Evolutionary conservation across 495 filamentous ascomycete genomes (phyloP), one percentile per base, ranked within the genome.

Genomic region (Xylaria flabelliformis): DNA sequence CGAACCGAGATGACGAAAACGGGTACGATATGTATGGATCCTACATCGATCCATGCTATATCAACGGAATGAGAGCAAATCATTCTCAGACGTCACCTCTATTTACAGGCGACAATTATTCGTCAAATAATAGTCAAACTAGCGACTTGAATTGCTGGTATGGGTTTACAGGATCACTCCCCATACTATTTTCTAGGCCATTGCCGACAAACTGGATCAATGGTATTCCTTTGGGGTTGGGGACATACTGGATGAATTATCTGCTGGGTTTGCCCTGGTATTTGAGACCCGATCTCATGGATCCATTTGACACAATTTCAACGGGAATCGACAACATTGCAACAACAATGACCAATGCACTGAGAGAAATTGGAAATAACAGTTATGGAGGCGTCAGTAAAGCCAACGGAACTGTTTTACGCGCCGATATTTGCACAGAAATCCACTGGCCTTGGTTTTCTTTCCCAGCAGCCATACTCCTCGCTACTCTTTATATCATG

Each of bases 371-470:
- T 55, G 51, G 51, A 24, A 55, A 29, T 15, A 29, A 55, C 24
- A 55, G 51, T 29, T 17, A 55, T 29, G 51, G 51, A 24, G 51
- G 51, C 4, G 51, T 3, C 24, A 29, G 51, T 13, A 55, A 29
- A 55, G 24, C 24, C 0, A 24, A 13, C 21, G 51, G 51, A 29
- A 24, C n/a, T 8, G 13, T 55, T 7, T 29, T 24, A 21, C 24
- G 9, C 51, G 21, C n/a, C 2, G 21, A 7, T 21, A 21, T 55
- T 21, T 26, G 51, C 51, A 55, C 51, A 26, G 9, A 55, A 55
- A 55, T 26, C 21, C 10, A 55, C 51, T 26, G 51, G 51, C 51
- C 51, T 26, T 55, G 51, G 51, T 29, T 55, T 55, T 55, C 51
- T 24, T 55, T 55, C 24, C 51, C 51, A 6, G 51, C 51, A 55